Evolutionary conservation across 1,139 yeast genomes (phyloP), one percentile per base, ranked within the genome.

Genomic region (Suhomyces yuchorum): DNA sequence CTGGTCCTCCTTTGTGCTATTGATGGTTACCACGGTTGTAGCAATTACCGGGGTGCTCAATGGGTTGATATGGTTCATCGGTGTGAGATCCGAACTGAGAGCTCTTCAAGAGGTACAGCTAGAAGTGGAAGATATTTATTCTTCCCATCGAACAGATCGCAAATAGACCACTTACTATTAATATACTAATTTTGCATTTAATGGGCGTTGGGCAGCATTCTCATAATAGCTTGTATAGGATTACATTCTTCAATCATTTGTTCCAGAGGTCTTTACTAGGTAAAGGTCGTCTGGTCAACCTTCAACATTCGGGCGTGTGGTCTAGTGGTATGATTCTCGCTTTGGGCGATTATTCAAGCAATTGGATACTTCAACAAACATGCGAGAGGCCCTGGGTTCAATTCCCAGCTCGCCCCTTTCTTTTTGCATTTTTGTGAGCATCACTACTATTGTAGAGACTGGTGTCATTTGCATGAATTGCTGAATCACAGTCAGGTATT

Each of bases 1-100:
- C 14, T 26, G 30, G 30, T 26, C 2, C 14, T 26, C 30, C 30
- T 26, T 26, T 11, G 14, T 26, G 7, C 11, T 26, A 11, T 11
- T 26, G 30, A 11, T 26, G n/a, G 14, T 26, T n/a, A 73, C 84
- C 2, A 70, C 80, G 0, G 56, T 82, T 0, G 63, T 88, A 5
- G 76, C 84, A 0, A 73, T 81, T 6, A 76, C 93, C 0, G 97
- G 97, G 0, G 70, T 81, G 0, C 62, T 87, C 1, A 85, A 90
- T 61, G 97, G 97, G 0, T 60, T 89, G 47, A 85, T 93, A 48
- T 92, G 95, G 51, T 80, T 77, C 52, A 62, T 89, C 41, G 93
- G 92, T 58, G 96, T 96, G 1, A 75, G 91, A 42, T 77, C 82
- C 18, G 99, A 95, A 61, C 68, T 74, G 55, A 72, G 98, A 46